Percentiles rank a stretch among this genome's conserved stretches.
phyloP scores from a whole-genome alignment of 257 asterid species.

The Prunella vulgaris region DNA sequence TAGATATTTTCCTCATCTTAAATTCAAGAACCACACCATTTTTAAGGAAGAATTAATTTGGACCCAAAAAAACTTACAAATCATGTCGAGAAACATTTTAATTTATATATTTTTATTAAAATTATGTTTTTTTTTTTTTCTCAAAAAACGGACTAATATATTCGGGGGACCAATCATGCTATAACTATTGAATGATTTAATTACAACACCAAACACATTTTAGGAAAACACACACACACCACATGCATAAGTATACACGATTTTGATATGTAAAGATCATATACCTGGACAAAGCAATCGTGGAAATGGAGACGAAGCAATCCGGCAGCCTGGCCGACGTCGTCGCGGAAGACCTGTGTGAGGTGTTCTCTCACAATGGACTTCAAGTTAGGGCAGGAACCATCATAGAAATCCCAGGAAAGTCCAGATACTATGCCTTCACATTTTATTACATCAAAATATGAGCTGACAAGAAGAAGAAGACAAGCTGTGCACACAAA shows the following conservation, averaged over 20 bases:
- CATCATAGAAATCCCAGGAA: conserved; percentile 38
- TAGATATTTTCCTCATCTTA: too few species aligned
- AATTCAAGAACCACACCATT: too few species aligned
- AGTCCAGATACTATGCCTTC: conserved; percentile 50
- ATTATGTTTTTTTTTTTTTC: too few species aligned
- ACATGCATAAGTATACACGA: not conserved
- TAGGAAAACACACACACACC: too few species aligned
- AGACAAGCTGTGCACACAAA: not conserved
- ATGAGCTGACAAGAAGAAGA: conserved; percentile 13
- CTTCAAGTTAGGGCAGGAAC: conserved; percentile 46
- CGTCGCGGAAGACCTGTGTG: conserved; percentile 35
- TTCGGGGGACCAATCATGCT: too few species aligned
- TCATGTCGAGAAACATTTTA: not conserved
- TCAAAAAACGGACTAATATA: too few species aligned
- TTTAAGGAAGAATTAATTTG: too few species aligned
- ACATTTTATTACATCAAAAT: conserved; percentile 21
- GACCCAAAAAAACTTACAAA: too few species aligned
- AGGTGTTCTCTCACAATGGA: conserved; percentile 44
- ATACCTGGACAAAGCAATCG: conserved; percentile 61
- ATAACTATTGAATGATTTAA: not conserved
- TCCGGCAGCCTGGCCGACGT: conserved; percentile 68
- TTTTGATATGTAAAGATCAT: too few species aligned
- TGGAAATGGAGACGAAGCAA: conserved; percentile 72
- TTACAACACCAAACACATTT: not conserved
- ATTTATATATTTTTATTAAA: too few species aligned